Base-by-base conservation (phyloP, 1,284 basidiomycete species). In the Pyrrhoderma lamaoense region DNA sequence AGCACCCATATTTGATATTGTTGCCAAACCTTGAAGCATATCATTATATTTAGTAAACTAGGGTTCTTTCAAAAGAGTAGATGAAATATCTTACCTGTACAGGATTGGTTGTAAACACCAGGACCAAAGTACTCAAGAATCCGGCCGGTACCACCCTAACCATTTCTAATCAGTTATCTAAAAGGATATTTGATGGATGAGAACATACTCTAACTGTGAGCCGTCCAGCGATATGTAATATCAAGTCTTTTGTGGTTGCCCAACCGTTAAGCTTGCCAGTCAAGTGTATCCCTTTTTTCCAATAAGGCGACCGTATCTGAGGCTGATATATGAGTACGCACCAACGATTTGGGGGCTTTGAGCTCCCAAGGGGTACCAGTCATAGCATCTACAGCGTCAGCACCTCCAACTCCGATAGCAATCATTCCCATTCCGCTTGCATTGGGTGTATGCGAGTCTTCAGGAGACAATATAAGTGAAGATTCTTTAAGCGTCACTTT, bases 301-400 rank as follows among this genome's bases (percentile, higher is more conserved):
- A 14, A 19, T 35, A 19, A 22, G 31, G 21, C 37, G n/a, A 34
- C 18, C n/a, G 19, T 14, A 16, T 16, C 16, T 7, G 9, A n/a
- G 23, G 25, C 16, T 39, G 45, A 40, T 36, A 35, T 57, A 25
- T 18, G 22, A 49, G 22, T 25, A 13, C 77, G 60, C 57, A 84
- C 91, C 93, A 47, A 91, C 81, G 39, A 96, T 79, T 59, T 88
- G 79, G 94, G 95, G 31, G 94, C 93, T 69, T 96, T 95, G 52
- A 99, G 74, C 67, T 99, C 96, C 96, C 96, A 99, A 36, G 95
- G 93, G 16, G 94, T 97, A 55, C 90, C 87, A 8, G 95, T 97
- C 84, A 99, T 89, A 13, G 93, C 96, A 67, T 99, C 96, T 27
- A 99, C 96, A 16, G 96, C 96, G 65, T 99, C 96, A 18, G 96